Conservation (phyloP, 345 rosid genomes). For the Microthlaspi erraticum region DNA sequence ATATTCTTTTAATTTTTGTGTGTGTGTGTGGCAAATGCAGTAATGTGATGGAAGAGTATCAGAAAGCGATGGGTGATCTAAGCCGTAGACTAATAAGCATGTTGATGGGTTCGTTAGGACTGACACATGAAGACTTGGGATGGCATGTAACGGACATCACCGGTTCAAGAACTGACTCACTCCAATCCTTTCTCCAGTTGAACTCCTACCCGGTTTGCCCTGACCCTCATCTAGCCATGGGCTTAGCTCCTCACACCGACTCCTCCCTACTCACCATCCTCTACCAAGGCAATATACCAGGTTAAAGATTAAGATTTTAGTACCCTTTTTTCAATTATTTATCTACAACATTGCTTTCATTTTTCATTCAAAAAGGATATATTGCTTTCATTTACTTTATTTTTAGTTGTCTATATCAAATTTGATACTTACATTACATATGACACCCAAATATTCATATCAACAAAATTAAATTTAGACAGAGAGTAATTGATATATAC, state of each 20-base stretch:
- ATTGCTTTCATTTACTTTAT: no score
- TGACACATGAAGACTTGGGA: constrained; percentile 47
- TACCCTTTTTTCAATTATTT: background rate
- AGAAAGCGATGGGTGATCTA: constrained; percentile 40
- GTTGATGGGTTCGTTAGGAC: constrained; percentile 50
- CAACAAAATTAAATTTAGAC: no score
- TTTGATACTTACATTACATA: background rate
- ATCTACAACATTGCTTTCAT: no score
- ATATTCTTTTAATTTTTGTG: background rate
- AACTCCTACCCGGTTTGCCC: constrained; percentile 67
- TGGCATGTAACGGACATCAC: constrained; percentile 42
- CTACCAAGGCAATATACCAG: constrained; percentile 48
- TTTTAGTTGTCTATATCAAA: background rate
- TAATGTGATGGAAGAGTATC: constrained; percentile 50
- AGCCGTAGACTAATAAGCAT: constrained; percentile 47
- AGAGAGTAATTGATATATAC: no score
- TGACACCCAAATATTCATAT: background rate
- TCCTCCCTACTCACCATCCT: constrained; percentile 54
- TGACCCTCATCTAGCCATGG: constrained; percentile 56
- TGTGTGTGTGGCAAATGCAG: constrained; percentile 35
- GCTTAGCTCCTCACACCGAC: constrained; percentile 60
- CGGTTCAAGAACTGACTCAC: constrained; percentile 5
- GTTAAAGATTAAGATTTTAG: constrained; percentile 25
- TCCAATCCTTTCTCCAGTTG: constrained; percentile 50
- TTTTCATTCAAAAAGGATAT: no score